Conservation (phyloP, 2,329 filamentous ascomycete genomes). For the Hymenoscyphus linearis region DNA sequence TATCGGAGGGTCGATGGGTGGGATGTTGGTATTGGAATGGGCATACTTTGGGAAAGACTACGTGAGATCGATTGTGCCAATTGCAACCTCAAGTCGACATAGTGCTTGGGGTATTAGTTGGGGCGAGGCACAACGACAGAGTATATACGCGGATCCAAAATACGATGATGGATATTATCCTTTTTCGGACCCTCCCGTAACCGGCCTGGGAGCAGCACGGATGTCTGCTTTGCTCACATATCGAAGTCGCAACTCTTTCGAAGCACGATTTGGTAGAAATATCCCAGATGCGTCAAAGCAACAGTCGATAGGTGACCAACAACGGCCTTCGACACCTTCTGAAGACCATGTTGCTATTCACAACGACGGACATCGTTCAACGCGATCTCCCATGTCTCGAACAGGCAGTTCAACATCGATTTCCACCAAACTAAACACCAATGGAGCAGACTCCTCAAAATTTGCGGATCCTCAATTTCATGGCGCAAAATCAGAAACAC, state of each 20-base stretch:
- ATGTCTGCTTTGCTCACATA: slow-evolving; percentile 97
- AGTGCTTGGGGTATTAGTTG: slow-evolving; percentile 89
- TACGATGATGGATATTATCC: slow-evolving; percentile 96
- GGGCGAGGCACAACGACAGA: slow-evolving; percentile 83
- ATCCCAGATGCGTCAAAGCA: slow-evolving; percentile 78
- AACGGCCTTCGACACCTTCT: slow-evolving; percentile 55
- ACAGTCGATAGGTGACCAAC: slow-evolving; percentile 72
- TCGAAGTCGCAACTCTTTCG: slow-evolving; percentile 93
- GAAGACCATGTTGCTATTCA: slow-evolving; percentile 69
- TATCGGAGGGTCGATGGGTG: slow-evolving; percentile 79
- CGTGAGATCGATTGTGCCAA: slow-evolving; percentile 73
- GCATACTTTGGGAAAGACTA: slow-evolving; percentile 86
- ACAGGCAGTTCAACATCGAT: slow-evolving; percentile 32
- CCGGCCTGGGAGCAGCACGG: slow-evolving; percentile 85
- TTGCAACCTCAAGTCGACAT: slow-evolving; percentile 78
- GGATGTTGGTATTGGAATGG: slow-evolving; percentile 89
- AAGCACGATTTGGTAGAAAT: slow-evolving; percentile 90
- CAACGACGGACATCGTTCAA: slow-evolving; percentile 72
- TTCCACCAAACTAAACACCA: slow-evolving; percentile 18
- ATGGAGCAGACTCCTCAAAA: slow-evolving; percentile 30
- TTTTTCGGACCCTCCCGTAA: slow-evolving; percentile 78
- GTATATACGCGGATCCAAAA: slow-evolving; percentile 97
- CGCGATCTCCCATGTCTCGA: slow-evolving; percentile 45
- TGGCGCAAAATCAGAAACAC: slow-evolving; percentile 49
- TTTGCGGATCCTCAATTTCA: slow-evolving; percentile 66